These are phyloP conservation scores for Phytopythium aichiense DNA, from an alignment of 352 stramenopile species.

Conservation along the genomic window DNA sequence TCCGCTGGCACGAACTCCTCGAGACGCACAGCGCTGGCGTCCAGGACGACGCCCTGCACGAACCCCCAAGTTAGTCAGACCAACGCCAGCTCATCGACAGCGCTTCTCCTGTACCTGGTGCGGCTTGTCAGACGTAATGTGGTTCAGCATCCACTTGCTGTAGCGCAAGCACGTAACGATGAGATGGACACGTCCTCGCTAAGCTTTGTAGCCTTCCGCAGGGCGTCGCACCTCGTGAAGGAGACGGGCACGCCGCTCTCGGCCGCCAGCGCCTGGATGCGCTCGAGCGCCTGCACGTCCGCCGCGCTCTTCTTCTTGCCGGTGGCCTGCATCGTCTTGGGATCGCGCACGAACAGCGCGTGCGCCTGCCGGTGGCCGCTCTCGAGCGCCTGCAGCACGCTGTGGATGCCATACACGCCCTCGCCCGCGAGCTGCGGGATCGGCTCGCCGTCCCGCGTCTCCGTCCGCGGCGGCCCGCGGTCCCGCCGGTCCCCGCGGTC, in stretches of 20 bases:
- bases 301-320: constrained; percentile 30
- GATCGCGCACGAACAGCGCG: constrained; percentile 50
- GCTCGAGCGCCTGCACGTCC: constrained; percentile 30
- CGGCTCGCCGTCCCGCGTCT: constrained; percentile 18
- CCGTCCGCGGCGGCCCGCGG: not conserved
- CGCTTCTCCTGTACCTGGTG: constrained; percentile 41
- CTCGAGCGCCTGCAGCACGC: constrained; percentile 57
- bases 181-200: not conserved
- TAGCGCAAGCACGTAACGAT: not conserved
- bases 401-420: constrained; percentile 68
- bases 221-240: constrained; percentile 17
- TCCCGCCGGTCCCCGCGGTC: not conserved
- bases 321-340: constrained; percentile 8
- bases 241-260: constrained; percentile 21
- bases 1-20: constrained; percentile 46
- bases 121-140: constrained; percentile 77
- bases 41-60: constrained; percentile 61
- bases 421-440: constrained; percentile 58
- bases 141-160: constrained; percentile 85
- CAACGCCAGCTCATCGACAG: not conserved
- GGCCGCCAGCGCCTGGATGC: constrained; percentile 42
- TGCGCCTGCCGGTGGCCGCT: constrained; percentile 47
- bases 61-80: not conserved
- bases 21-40: constrained; percentile 54
- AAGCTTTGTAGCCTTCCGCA: not conserved